Percentiles rank a stretch among this genome's conserved stretches.
Evolutionary conservation across 176 grass and related monocot genomes (phyloP).

Genomic region (Oryza meridionalis): DNA sequence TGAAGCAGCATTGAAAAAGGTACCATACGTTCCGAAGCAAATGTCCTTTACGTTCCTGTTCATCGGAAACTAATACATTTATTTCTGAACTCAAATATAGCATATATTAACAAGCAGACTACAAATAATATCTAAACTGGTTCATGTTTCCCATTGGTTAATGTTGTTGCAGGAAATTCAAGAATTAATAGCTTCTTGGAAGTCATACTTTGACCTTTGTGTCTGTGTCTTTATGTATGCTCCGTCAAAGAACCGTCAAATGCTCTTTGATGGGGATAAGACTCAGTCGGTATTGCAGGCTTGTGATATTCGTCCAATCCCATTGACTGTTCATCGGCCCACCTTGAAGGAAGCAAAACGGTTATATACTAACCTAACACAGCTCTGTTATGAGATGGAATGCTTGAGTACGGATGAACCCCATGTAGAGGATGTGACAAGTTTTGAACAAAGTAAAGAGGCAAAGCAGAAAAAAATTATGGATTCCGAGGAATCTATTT

Average conservation of each 20-base stretch:
- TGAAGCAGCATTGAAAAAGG: constrained; percentile 93
- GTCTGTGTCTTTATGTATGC: constrained; percentile 74
- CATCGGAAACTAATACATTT: not conserved
- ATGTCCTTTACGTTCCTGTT: constrained; percentile 15
- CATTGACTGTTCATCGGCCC: constrained; percentile 80
- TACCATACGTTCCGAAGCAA: constrained; percentile 31
- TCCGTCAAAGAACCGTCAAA: constrained; percentile 78
- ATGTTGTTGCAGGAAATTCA: constrained; percentile 73
- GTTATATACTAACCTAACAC: constrained; percentile 74
- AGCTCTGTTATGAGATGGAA: constrained; percentile 61
- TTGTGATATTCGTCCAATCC: constrained; percentile 70
- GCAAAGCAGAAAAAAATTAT: constrained; percentile 39
- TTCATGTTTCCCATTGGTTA: constrained; percentile 23
- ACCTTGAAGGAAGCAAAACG: constrained; percentile 94
- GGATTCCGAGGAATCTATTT: constrained; percentile 44
- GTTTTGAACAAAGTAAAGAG: constrained; percentile 39
- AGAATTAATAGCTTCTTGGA: constrained; percentile 85
- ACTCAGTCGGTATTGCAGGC: constrained; percentile 54
- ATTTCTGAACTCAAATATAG: not conserved
- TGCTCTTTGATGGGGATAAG: constrained; percentile 78
- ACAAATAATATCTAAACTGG: constrained; percentile 18
- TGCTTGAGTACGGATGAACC: constrained; percentile 40
- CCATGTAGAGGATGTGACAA: constrained; percentile 36
- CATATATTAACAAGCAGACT: constrained; percentile 13
- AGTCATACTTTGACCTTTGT: constrained; percentile 71